These are phyloP conservation scores for Euryodendron excelsum DNA, from an alignment of 148 eudicot species.

Conservation along the genomic window DNA sequence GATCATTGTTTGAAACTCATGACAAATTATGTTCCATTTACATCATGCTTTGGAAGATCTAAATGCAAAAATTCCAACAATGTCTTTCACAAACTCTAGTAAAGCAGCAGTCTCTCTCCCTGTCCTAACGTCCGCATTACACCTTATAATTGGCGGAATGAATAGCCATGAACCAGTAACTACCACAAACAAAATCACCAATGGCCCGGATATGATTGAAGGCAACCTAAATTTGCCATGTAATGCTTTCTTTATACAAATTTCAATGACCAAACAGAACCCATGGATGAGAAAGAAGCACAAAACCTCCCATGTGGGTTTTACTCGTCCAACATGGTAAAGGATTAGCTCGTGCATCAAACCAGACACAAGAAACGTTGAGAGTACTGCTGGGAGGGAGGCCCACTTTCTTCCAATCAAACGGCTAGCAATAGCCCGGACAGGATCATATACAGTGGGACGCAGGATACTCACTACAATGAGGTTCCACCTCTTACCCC, in stretches of 20 bases:
- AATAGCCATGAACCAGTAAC: constrained; percentile 40
- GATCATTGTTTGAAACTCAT: constrained; percentile 6
- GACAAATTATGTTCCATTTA: too few relatives aligned
- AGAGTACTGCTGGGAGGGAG: background rate
- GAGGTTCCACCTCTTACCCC: constrained; percentile 26
- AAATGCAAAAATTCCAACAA: background rate
- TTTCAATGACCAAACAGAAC: constrained; percentile 12
- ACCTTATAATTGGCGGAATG: constrained; percentile 43
- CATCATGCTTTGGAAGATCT: constrained; percentile 4
- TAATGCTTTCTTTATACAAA: constrained; percentile 17
- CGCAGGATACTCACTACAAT: constrained; percentile 9
- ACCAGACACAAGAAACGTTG: constrained; percentile 18
- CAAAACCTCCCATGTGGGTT: constrained; percentile 16
- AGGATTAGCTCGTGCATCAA: constrained; percentile 27
- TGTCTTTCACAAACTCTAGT: constrained; percentile 25
- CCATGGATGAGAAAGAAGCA: constrained; percentile 17
- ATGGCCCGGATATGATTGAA: constrained; percentile 24
- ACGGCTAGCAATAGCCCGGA: background rate
- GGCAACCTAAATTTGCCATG: constrained; percentile 19
- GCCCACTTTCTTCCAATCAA: constrained; percentile 13
- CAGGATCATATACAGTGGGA: constrained; percentile 13
- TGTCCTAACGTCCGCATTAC: constrained; percentile 18
- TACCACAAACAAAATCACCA: constrained; percentile 36
- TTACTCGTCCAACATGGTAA: background rate
- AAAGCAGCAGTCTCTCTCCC: constrained; percentile 37